phyloP scores from a whole-genome alignment of 257 asterid genomes.

The Solanum infundibuliforme region DNA sequence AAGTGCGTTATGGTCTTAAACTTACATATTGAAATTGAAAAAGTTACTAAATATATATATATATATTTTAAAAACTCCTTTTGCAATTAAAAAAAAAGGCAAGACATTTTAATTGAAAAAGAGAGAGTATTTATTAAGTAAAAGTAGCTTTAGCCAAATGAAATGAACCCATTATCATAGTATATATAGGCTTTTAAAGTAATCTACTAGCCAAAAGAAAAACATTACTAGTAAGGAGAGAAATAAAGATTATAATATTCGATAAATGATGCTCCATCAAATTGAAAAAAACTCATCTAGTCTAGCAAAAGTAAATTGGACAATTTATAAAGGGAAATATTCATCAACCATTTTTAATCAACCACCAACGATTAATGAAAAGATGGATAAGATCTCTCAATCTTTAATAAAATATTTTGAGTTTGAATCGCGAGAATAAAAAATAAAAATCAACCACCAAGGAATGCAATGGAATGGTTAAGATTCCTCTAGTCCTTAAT shows the following conservation, averaged over 20 bases:
- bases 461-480: neutral
- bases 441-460: neutral
- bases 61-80: too few relatives aligned
- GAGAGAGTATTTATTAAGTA: neutral
- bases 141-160: neutral
- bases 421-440: fast-evolving
- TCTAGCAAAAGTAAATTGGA: neutral
- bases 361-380: neutral
- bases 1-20: too few relatives aligned
- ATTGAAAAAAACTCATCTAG: neutral
- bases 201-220: neutral
- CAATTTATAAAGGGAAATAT: neutral
- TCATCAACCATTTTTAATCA: neutral
- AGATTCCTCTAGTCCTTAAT: neutral
- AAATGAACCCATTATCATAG: neutral
- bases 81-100: neutral
- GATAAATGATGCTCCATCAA: neutral
- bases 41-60: too few relatives aligned
- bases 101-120: neutral
- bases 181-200: neutral
- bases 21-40: too few relatives aligned
- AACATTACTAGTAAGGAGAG: neutral
- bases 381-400: neutral
- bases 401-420: neutral
- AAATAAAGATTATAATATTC: neutral